A percentile compares a stretch with the other conserved stretches of the same genome.
Conservation (phyloP, 2,329 filamentous ascomycete genomes). For the Colletotrichum costaricense region DNA sequence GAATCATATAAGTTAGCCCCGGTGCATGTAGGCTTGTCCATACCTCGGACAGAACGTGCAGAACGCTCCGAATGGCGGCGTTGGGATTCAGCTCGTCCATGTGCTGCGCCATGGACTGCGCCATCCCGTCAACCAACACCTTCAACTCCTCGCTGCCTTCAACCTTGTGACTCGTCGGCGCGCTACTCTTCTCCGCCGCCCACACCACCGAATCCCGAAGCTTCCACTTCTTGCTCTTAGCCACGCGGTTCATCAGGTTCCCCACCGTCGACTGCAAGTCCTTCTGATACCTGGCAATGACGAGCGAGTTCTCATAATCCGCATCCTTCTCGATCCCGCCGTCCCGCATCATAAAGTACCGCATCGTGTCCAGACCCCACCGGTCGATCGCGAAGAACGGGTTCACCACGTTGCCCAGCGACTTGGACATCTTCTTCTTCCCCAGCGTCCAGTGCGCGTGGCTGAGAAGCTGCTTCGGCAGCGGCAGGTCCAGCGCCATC, state of each 20-base stretch:
- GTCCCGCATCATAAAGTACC: constrained; percentile 87
- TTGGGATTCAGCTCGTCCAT: constrained; percentile 75
- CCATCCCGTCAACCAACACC: constrained; percentile 37
- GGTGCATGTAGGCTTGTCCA: background rate
- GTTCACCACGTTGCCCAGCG: constrained; percentile 92
- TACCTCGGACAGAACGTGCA: constrained; percentile 71
- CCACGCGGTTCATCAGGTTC: constrained; percentile 80
- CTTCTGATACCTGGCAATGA: constrained; percentile 83
- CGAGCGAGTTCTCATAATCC: constrained; percentile 83
- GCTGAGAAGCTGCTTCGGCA: constrained; percentile 83
- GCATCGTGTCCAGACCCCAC: constrained; percentile 88
- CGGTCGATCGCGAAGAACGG: constrained; percentile 91
- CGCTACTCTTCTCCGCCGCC: constrained; percentile 3
- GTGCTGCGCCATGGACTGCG: constrained; percentile 51
- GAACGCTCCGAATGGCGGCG: constrained; percentile 73
- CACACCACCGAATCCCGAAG: constrained; percentile 66
- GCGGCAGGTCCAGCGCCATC: constrained; percentile 84
- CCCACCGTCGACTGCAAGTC: constrained; percentile 81
- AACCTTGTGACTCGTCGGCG: background rate
- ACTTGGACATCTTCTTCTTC: constrained; percentile 95
- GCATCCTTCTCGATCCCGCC: constrained; percentile 83
- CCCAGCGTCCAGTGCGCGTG: constrained; percentile 98
- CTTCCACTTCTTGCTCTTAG: constrained; percentile 76
- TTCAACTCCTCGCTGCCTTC: constrained; percentile 40
- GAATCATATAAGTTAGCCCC: background rate